These are phyloP conservation scores for Zoysia matrella DNA, from an alignment of 202 grass and related monocot genomes.

Conservation along the genomic window DNA sequence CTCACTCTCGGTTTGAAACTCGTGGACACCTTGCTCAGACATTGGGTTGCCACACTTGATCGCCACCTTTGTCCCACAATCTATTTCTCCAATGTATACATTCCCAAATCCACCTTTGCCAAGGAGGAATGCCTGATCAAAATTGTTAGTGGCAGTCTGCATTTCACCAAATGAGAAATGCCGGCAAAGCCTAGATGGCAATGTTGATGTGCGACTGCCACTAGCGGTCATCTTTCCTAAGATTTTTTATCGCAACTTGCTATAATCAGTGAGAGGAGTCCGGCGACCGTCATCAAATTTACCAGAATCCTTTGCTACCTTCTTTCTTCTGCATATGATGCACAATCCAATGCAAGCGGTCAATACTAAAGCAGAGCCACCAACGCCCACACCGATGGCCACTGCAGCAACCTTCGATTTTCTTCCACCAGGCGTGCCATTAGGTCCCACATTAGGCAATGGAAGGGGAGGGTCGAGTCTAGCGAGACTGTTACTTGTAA, in stretches of 20 bases:
- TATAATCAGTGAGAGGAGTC: too few species aligned
- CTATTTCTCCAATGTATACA: conserved; percentile 1
- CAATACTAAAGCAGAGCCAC: neutral
- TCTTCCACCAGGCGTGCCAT: neutral
- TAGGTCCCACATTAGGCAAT: neutral
- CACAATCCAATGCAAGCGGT: neutral
- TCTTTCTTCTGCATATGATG: neutral
- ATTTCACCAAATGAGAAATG: too few species aligned
- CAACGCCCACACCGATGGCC: neutral
- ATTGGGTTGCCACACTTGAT: neutral
- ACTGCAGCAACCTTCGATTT: neutral
- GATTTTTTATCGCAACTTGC: too few species aligned
- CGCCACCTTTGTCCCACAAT: neutral
- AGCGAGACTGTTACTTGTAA: conserved; percentile 23
- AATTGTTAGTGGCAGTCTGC: too few species aligned
- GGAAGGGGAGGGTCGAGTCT: conserved; percentile 52
- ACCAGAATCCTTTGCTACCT: too few species aligned
- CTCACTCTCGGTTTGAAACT: too few species aligned
- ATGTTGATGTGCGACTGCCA: too few species aligned
- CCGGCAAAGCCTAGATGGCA: too few species aligned
- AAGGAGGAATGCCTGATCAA: neutral
- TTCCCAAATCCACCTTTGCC: conserved; percentile 5
- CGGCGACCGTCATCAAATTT: too few species aligned
- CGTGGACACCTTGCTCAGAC: too few species aligned
- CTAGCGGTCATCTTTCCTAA: too few species aligned